Conservation (phyloP, 2,329 filamentous ascomycete species). For the Trichoderma simmonsii region DNA sequence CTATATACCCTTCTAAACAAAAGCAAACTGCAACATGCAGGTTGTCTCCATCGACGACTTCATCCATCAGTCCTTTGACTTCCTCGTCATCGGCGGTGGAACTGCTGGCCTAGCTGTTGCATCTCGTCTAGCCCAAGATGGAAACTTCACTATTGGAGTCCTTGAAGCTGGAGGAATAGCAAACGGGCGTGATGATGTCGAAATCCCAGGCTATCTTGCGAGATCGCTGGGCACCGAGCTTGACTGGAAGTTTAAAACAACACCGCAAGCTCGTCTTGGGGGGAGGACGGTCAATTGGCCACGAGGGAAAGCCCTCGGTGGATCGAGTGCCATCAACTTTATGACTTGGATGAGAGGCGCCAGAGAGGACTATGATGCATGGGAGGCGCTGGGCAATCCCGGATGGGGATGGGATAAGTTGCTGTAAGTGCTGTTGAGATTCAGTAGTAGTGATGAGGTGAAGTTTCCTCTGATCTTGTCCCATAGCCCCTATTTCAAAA, state of each 20-base stretch:
- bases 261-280: slow-evolving; percentile 36
- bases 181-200: slow-evolving; percentile 33
- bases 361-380: slow-evolving; percentile 51
- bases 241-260: slow-evolving; percentile 43
- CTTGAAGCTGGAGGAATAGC: slow-evolving; percentile 34
- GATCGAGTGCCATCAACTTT: slow-evolving; percentile 59
- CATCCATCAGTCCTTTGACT: slow-evolving; percentile 28
- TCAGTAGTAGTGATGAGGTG: background rate
- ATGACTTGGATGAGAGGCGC: slow-evolving; percentile 52
- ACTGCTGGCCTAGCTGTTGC: slow-evolving; percentile 53
- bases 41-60: slow-evolving; percentile 25
- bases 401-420: slow-evolving; percentile 55
- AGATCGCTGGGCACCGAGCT: slow-evolving; percentile 34
- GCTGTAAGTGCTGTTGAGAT: slow-evolving; percentile 27
- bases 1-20: background rate
- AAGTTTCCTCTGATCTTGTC: background rate
- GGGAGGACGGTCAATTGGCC: slow-evolving; percentile 42
- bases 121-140: slow-evolving; percentile 42
- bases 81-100: slow-evolving; percentile 51
- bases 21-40: background rate
- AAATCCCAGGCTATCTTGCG: slow-evolving; percentile 38
- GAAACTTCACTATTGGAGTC: slow-evolving; percentile 30
- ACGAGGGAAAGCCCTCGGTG: slow-evolving; percentile 55
- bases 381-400: slow-evolving; percentile 54
- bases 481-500: slow-evolving; percentile 48